phyloP scores from a whole-genome alignment of 2,329 filamentous ascomycete genomes.

The Fusarium subglutinans region DNA sequence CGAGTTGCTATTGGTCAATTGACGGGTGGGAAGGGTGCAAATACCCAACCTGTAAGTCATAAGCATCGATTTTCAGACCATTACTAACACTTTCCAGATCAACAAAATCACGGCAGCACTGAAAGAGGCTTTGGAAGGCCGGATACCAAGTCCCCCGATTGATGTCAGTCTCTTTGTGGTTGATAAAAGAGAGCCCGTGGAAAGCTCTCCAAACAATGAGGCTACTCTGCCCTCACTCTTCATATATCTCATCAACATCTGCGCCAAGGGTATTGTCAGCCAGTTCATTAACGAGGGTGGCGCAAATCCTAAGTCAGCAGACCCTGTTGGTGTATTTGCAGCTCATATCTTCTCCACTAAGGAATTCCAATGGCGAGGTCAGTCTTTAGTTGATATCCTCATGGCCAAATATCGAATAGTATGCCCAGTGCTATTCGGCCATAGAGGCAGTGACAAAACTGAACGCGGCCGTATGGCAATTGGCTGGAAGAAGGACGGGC shows the following conservation, averaged over 20 bases:
- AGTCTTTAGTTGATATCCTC: slow-evolving; percentile 81
- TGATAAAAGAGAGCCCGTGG: slow-evolving; percentile 55
- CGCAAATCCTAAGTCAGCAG: slow-evolving; percentile 71
- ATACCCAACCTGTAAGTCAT: slow-evolving; percentile 54
- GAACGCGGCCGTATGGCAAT: slow-evolving; percentile 72
- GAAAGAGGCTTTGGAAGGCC: slow-evolving; percentile 61
- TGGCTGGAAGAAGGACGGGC: slow-evolving; percentile 75
- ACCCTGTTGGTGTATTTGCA: slow-evolving; percentile 81
- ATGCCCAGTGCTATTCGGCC: slow-evolving; percentile 88
- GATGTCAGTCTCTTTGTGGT: slow-evolving; percentile 65
- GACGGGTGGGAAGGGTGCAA: slow-evolving; percentile 70
- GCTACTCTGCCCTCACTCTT: slow-evolving; percentile 69
- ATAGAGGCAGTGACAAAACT: slow-evolving; percentile 79
- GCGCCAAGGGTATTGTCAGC: slow-evolving; percentile 76
- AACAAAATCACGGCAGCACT: slow-evolving; percentile 54
- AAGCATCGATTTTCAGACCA: neutral
- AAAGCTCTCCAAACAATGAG: slow-evolving; percentile 62
- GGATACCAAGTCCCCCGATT: slow-evolving; percentile 61
- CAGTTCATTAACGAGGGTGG: slow-evolving; percentile 75
- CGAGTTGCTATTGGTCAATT: slow-evolving; percentile 78
- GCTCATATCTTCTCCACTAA: slow-evolving; percentile 78
- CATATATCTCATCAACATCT: slow-evolving; percentile 80
- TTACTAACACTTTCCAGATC: slow-evolving; percentile 43
- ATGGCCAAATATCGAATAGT: slow-evolving; percentile 83
- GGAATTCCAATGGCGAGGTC: slow-evolving; percentile 72